Evolutionary conservation across 2,329 filamentous ascomycete species (phyloP), one percentile per base, ranked within the genome.

Genomic region (Falciphora oryzae): DNA sequence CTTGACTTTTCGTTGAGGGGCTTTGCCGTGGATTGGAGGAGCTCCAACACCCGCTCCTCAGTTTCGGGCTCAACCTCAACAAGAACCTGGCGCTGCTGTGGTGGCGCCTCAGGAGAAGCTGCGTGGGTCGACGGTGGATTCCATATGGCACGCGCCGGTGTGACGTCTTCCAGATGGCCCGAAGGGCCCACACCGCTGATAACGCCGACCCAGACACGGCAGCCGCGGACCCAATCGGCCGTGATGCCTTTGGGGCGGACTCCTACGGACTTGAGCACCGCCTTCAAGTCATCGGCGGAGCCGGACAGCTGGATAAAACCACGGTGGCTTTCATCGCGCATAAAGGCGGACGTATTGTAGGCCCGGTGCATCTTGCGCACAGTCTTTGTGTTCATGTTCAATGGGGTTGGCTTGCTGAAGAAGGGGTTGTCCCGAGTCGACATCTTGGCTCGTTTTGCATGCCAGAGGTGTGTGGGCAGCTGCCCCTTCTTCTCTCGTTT

Each of bases 391-490:
- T 63, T 63, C 44, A 32, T 63, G 18, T 57, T 57, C 18, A 63
- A 13, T 11, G 61, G 61, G 4, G 61, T 63, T 28, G 44, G 61
- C 61, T 57, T 57, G 61, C 29, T 32, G 61, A 57, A 63, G 61
- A 63, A 63, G 25, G 61, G 50, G 27, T 63, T 38, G 22, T 53
- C 50, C 61, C 85, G 0, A 91, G 89, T 10, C 0, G 93, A 93
- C 91, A 99, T 96, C 66, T 85, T 90, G 28, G 95, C 92, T 66
- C 95, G 83, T 76, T 99, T 99, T 2, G 94, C 89, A 76, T 97
- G 93, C 85, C 91, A 99, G 68, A 96, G 78, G 75, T 99, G 95
- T 8, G 95, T 98, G 0, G 95, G 95, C 22, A 99, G 81, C 92
- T 91, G 93, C 80, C 98, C 98, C 75, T 91, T 83, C 59, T 89